phyloP scores from a whole-genome alignment of 1,284 basidiomycete genomes.

The Peniophora sp. region DNA sequence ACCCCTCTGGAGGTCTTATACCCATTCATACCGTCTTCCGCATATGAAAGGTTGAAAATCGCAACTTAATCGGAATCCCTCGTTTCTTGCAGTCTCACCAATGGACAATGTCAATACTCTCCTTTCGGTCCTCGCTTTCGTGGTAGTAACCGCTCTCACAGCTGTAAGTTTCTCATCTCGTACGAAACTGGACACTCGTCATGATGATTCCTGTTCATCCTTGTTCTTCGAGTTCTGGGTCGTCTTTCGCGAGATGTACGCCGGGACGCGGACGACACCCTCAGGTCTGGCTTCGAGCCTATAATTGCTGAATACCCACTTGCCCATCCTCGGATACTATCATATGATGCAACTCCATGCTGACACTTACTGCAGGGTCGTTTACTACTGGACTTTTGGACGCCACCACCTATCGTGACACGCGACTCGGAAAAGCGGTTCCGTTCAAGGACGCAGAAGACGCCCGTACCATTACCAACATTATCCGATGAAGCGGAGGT shows the following conservation, averaged over 20 bases:
- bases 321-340: slow-evolving; percentile 14
- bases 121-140: no score
- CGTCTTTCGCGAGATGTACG: slow-evolving; percentile 33
- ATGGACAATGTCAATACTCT: no score
- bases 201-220: slow-evolving; percentile 74
- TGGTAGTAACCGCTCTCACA: no score
- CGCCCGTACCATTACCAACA: slow-evolving; percentile 42
- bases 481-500: slow-evolving; percentile 46
- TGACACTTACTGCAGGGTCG: slow-evolving; percentile 42
- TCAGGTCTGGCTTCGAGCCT: slow-evolving; percentile 32
- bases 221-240: slow-evolving; percentile 82
- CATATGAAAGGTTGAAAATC: no score
- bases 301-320: slow-evolving; percentile 25
- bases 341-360: slow-evolving; percentile 2
- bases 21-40: no score
- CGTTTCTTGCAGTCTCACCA: no score
- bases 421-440: slow-evolving; percentile 60
- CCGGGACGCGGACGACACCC: slow-evolving; percentile 55
- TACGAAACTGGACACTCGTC: background rate
- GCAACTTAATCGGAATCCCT: no score
- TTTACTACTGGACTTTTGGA: slow-evolving; percentile 54
- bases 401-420: slow-evolving; percentile 59
- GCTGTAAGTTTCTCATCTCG: no score
- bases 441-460: slow-evolving; percentile 40
- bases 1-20: no score